Base-by-base conservation (phyloP, 2,329 filamentous ascomycete species). In the Elsinoe batatas region DNA sequence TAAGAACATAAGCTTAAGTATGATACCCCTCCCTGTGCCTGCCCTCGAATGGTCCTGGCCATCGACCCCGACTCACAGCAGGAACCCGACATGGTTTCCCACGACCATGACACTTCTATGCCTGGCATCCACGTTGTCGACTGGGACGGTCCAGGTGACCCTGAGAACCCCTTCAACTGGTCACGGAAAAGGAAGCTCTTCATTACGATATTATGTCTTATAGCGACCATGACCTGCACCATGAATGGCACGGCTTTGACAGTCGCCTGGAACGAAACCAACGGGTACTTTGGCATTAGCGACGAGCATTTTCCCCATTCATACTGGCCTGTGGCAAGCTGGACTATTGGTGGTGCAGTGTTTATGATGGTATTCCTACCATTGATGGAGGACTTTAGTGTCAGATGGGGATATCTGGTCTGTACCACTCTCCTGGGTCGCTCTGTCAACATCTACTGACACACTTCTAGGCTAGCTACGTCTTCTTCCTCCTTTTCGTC, bases 121-220 rank as follows among this genome's bases (percentile, higher is more conserved):
- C 35, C 47, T 4, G 47, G 32, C n/a, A 38, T 38, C 2, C 33
- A 38, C 8, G 32, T 51, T 17, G 58, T 59, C 12, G 58, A 58
- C 67, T 72, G 44, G 79, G 74, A 59, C 71, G 67, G 60, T 76
- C 80, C 80, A 71, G 78, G 64, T 33, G 68, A 71, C 56, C 61
- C 64, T 5, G 62, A 58, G 20, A 69, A 68, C 33, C 69, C 69
- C 11, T 62, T 61, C 61, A 69, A 69, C 54, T 71, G 68, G 68
- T 61, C 59, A 13, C 53, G 56, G 11, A 30, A 54, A 7, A 61
- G 61, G 17, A 72, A 72, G 62, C 67, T 67, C 64, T 43, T 68
- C 18, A 62, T 69, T 12, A 67, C 68, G 33, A 59, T 61, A 8
- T 61, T 66, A 13, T 63, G 65, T 5, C 59, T 70, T 3, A 57